Evolutionary conservation across 1,139 yeast species (phyloP), one percentile per base, ranked within the genome.

Genomic region (Nakaseomyces nivariensis): DNA sequence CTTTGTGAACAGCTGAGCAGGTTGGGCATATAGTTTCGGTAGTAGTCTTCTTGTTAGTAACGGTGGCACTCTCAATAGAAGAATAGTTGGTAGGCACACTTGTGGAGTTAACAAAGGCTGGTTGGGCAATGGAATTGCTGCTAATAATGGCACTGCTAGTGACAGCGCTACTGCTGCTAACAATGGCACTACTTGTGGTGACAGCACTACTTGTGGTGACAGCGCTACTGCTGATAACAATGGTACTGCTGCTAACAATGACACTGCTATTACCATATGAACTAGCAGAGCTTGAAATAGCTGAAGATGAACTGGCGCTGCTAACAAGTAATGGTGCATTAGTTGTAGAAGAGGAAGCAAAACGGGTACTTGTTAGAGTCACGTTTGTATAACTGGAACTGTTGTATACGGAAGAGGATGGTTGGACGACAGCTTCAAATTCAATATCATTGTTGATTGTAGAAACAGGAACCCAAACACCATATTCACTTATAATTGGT

Each of bases 401-500:
- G 34, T 8, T 31, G 10, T 27, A 38, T 13, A 11, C 34, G 13
- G 45, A 32, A 10, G 43, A 46, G 34, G 43, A 25, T 22, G 36
- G 36, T n/a, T 33, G 13, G 1, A 8, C 26, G 5, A 25, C 29
- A 10, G 42, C 37, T 17, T 25, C 36, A 24, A 34, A 11, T 10
- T 40, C 36, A 7, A 27, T 26, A 13, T 41, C 29, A 6, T 25
- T 33, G 38, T 11, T 33, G 37, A 25, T 13, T 4, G 54, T 51
- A 5, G 52, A 45, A 27, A 51, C 40, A 13, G 54, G 46, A n/a
- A 51, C 5, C 52, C 51, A 54, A 10, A 52, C 49, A 9, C 55
- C 55, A 24, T 48, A 45, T 42, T 49, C 49, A 13, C 56, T 52
- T n/a, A 50, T 46, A n/a, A 51, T 27, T 3, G 51, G 55, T 8